Evolutionary conservation across 768 basidiomycete species (phyloP).

Genomic region (Mrakia gelida): DNA sequence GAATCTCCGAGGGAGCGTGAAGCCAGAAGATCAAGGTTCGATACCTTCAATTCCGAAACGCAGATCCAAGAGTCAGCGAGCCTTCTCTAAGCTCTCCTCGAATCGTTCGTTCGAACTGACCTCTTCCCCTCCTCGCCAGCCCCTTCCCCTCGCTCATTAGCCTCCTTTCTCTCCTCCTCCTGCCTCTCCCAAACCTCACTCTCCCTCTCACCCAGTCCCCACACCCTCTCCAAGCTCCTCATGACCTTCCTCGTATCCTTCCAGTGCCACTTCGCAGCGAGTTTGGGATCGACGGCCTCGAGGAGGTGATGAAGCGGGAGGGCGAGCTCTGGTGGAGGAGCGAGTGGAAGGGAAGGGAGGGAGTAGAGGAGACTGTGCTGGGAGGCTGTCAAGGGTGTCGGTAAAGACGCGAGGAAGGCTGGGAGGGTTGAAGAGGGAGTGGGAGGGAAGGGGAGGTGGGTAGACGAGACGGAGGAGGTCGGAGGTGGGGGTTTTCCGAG

Average conservation of each 20-base stretch:
- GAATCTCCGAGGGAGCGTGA: constrained; percentile 61
- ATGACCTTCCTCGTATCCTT: constrained; percentile 84
- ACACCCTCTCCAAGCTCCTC: constrained; percentile 70
- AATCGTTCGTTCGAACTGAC: too few relatives aligned
- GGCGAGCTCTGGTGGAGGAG: constrained; percentile 52
- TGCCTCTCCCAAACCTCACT: constrained; percentile 69
- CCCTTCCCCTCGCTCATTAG: constrained; percentile 15
- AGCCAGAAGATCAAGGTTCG: constrained; percentile 87
- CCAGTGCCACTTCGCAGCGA: constrained; percentile 93
- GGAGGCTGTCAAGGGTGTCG: constrained; percentile 30
- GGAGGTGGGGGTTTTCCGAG: constrained; percentile 29
- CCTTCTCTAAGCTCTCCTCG: too few relatives aligned
- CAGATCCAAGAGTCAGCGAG: not conserved
- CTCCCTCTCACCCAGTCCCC: constrained; percentile 59
- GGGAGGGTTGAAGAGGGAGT: constrained; percentile 15
- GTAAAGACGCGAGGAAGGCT: constrained; percentile 33
- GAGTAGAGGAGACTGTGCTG: constrained; percentile 34
- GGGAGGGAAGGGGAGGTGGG: constrained; percentile 28
- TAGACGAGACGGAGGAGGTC: not conserved
- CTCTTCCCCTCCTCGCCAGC: constrained; percentile 35
- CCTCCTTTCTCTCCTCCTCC: constrained; percentile 42
- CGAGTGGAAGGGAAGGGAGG: constrained; percentile 35
- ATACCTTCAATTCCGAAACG: constrained; percentile 55
- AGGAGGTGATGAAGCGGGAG: constrained; percentile 66
- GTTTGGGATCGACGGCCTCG: constrained; percentile 60